A percentile compares a stretch with the other conserved stretches of the same genome.
phyloP scores from a whole-genome alignment of 2,329 filamentous ascomycete species.

The Neopestalotiopsis clavispora region DNA sequence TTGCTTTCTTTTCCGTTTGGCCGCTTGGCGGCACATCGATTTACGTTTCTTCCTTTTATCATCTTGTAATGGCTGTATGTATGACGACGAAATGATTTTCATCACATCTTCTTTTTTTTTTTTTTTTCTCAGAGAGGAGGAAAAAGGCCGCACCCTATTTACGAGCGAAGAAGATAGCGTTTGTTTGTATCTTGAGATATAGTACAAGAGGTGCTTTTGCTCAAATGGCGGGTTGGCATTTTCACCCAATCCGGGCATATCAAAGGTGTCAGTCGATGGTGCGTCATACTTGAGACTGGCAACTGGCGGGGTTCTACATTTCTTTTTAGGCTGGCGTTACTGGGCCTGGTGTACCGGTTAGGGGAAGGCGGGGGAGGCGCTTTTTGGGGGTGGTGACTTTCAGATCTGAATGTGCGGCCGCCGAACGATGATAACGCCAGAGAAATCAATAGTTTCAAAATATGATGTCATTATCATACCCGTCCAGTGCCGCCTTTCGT shows the following conservation, averaged over 20 bases:
- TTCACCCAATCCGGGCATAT: background rate
- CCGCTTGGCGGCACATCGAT: no score
- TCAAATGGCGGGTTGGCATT: background rate
- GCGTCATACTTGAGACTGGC: background rate
- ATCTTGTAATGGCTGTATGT: background rate
- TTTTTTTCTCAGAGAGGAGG: background rate
- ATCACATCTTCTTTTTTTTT: background rate
- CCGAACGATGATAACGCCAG: background rate
- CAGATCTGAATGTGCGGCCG: background rate
- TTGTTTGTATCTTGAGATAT: background rate
- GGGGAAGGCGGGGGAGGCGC: background rate
- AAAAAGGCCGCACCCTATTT: background rate
- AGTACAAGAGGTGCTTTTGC: background rate
- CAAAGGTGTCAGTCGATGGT: background rate
- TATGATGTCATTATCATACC: constrained; percentile 16
- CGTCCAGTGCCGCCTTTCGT: background rate
- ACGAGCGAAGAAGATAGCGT: background rate
- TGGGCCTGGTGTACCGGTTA: background rate
- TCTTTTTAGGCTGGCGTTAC: background rate
- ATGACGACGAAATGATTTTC: background rate
- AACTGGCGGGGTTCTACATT: background rate
- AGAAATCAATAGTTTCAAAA: constrained; percentile 18
- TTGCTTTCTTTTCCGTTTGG: no score
- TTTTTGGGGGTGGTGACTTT: background rate
- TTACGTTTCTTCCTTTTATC: background rate